phyloP scores from a whole-genome alignment of 1,139 yeast species.

The Yamadazyma aaseri region DNA sequence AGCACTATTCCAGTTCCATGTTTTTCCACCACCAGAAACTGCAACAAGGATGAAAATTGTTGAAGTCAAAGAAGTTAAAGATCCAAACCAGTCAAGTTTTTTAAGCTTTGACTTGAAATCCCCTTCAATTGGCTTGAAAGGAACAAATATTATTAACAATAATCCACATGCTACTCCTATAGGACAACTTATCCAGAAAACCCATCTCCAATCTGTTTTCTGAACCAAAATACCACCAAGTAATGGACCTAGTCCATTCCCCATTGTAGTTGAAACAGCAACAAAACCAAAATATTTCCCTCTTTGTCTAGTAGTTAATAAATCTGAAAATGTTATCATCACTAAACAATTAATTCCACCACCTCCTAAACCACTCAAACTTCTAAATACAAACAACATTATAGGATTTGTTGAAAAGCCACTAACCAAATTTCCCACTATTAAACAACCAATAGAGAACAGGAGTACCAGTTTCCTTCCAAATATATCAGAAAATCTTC shows the following conservation, averaged over 20 bases:
- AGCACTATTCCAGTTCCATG: slow-evolving; percentile 50
- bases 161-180: slow-evolving; percentile 28
- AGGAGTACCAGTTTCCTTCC: slow-evolving; percentile 42
- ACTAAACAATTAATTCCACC: slow-evolving; percentile 45
- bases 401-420: slow-evolving; percentile 39
- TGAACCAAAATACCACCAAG: slow-evolving; percentile 49
- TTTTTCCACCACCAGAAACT: slow-evolving; percentile 53
- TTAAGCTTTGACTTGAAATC: slow-evolving; percentile 28
- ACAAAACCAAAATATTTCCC: slow-evolving; percentile 47
- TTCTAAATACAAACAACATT: slow-evolving; percentile 41
- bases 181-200: slow-evolving; percentile 47
- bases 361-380: slow-evolving; percentile 44
- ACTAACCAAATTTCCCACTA: slow-evolving; percentile 40
- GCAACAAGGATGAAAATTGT: slow-evolving; percentile 47
- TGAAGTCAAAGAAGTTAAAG: slow-evolving; percentile 41
- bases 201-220: slow-evolving; percentile 47
- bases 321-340: slow-evolving; percentile 45
- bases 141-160: slow-evolving; percentile 27
- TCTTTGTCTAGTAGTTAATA: slow-evolving; percentile 40
- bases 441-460: slow-evolving; percentile 30
- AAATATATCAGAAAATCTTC: slow-evolving; percentile 42
- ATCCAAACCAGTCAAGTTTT: slow-evolving; percentile 50
- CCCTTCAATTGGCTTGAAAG: slow-evolving; percentile 24
- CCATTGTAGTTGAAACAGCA: slow-evolving; percentile 52
- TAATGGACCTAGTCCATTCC: slow-evolving; percentile 56